Evolutionary conservation across 495 filamentous ascomycete genomes (phyloP), one percentile per base, ranked within the genome.

Genomic region (Aspergillus sclerotiicarbonarius): DNA sequence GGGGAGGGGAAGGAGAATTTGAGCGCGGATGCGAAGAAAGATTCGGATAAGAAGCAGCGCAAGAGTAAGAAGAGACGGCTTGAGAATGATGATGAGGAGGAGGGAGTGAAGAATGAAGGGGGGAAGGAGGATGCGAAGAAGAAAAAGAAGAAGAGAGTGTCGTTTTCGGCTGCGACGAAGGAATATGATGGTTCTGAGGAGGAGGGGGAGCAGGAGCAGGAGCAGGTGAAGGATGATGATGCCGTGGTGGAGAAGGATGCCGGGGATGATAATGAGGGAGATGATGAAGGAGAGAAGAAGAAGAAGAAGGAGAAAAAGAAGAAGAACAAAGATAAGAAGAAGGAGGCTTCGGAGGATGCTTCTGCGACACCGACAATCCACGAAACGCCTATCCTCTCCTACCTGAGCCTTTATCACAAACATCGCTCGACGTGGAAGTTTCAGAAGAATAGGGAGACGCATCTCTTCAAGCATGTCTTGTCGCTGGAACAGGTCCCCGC

Each of bases 371-470:
- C 51, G 29, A 59, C 61, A 41, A 59, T 65, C 20, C 65, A 71
- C 53, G 71, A 83, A 62, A 79, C 82, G 46, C 83, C 86, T 6
- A 84, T 90, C 56, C 81, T 95, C 37, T 76, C 73, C 19, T 96
- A 96, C 68, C 78, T 96, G 19, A 80, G 76, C 21, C 79, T 81
- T 67, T 92, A 90, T 80, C 75, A 87, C 68, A 81, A 80, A 44
- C 77, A 83, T 47, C 85, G 82, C 44, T 71, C 78, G 0, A 76
- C 72, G 37, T 96, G 92, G 92, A 96, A 96, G 71, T 96, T 96
- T 76, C 92, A 92, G 76, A 96, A 96, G 76, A 88, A 87, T 54
- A 82, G 89, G 66, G 90, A 96, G 73, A 89, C 84, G 15, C 82
- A 87, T 54, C 72, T 96, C 15, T 82, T 96, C 69, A 92, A 92